Base-by-base conservation (phyloP, 441 rosid species). In the Erodium moschatum region DNA sequence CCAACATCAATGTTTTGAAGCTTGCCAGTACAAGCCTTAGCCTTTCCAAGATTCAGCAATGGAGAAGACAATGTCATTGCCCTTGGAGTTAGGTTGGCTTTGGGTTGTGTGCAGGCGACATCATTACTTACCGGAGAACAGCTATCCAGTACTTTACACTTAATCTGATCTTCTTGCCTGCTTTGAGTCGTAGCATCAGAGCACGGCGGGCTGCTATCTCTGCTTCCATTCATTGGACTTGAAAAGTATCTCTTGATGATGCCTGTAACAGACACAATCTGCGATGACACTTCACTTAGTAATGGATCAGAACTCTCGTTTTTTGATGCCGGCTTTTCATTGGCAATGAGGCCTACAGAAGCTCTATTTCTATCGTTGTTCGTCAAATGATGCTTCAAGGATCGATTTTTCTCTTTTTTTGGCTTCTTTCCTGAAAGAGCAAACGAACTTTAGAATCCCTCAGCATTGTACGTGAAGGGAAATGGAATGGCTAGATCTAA, bases 1-100 rank as follows among this genome's bases (percentile, higher is more conserved):
- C 96, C 87, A 64, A 86, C 78, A 20, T 67, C 65, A 31, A 67
- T 29, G 48, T 50, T 73, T 64, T n/a, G n/a, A n/a, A 44, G 44
- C 13, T 67, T 65, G 50, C 62, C 70, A 16, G 68, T 70, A 27
- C 65, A 48, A 67, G 63, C 65, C 72, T 44, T 63, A 12, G 18
- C 5, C 5, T 35, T 35, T 4, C 8, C 2, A 35, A 35, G 42
- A 35, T 24, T 24, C 27, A 24, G 27, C 27, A 24, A 24, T 24
- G 42, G 42, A 35, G 42, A 35, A 7, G 42, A 35, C 7, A 35
- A 35, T 35, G 69, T 4, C 31, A 24, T 24, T 24, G 27, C 27
- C 27, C 27, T 24, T 24, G 64, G 48, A 24, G 56, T 29, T 64
- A 62, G 2, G 66, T 71, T 33, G 67, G 54, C 24, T 20, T 9